Conservation (phyloP, 192 early-diverging fungal species). For the Haplosporangium gracile region DNA sequence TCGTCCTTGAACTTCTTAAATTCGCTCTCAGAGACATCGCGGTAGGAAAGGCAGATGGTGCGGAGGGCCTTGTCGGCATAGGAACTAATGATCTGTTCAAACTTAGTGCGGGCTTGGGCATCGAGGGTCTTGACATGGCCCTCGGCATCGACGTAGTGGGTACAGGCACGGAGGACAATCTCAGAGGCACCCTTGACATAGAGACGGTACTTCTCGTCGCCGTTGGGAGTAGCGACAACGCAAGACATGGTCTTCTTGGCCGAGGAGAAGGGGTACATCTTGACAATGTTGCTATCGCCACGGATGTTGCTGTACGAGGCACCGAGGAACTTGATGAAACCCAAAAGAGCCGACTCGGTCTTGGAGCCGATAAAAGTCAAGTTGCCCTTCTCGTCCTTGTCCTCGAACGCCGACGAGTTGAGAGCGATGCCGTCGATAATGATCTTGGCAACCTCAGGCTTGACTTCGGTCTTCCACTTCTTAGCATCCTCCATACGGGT, state of each 20-base stretch:
- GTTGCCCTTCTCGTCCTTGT: constrained; percentile 72
- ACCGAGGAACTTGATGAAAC: constrained; percentile 73
- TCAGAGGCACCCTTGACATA: constrained; percentile 88
- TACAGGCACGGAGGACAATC: constrained; percentile 77
- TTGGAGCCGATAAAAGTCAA: constrained; percentile 81
- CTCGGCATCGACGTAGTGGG: constrained; percentile 67
- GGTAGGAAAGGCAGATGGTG: constrained; percentile 79
- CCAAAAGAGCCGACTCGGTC: constrained; percentile 85
- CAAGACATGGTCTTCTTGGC: constrained; percentile 93
- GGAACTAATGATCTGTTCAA: constrained; percentile 64
- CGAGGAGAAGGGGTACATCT: constrained; percentile 91
- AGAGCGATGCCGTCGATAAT: constrained; percentile 74
- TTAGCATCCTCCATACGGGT: constrained; percentile 56
- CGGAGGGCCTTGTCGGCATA: constrained; percentile 81
- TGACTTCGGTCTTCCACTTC: constrained; percentile 64
- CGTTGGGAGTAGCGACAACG: constrained; percentile 62
- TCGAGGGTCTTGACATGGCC: constrained; percentile 64
- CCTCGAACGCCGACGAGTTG: constrained; percentile 85
- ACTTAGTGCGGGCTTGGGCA: constrained; percentile 52
- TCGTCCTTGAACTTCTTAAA: constrained; percentile 68
- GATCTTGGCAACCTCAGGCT: constrained; percentile 52
- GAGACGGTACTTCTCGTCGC: constrained; percentile 61
- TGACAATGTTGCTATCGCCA: constrained; percentile 62
- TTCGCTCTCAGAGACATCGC: constrained; percentile 64
- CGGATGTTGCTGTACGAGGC: constrained; percentile 71